A percentile compares a stretch with the other conserved stretches of the same genome.
phyloP scores from a whole-genome alignment of 2,329 filamentous ascomycete genomes.

The Monosporascus sp. region DNA sequence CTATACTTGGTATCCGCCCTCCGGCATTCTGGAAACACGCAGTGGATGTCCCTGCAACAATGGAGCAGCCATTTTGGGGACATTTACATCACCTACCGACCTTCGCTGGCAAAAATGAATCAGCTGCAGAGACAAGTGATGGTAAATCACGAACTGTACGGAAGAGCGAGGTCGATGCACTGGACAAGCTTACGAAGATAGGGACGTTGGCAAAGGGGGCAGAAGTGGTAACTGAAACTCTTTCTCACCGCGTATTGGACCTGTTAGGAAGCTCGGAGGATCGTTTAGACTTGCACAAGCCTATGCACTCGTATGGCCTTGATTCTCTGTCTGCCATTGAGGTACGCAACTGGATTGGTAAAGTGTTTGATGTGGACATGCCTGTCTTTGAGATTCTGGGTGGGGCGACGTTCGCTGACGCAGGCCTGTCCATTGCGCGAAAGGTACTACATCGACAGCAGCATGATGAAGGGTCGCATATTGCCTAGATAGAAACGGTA shows the following conservation, averaged over 20 bases:
- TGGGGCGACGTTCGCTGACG: conserved; percentile 2
- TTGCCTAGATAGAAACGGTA: too few species aligned
- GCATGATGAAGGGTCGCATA: too few species aligned
- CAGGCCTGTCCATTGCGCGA: too few species aligned
- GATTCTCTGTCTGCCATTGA: conserved; percentile 10
- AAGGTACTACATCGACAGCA: too few species aligned
- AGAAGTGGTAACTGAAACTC: conserved; percentile 1
- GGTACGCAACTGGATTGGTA: conserved; percentile 6
- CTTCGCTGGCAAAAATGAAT: conserved; percentile 19
- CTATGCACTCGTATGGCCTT: conserved; percentile 9
- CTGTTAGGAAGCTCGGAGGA: conserved; percentile 4
- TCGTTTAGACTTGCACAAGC: conserved; percentile 3
- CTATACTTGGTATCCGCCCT: conserved; percentile 1
- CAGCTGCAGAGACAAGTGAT: not conserved
- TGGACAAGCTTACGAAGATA: not conserved
- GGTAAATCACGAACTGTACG: conserved; percentile 7
- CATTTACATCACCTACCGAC: conserved; percentile 18
- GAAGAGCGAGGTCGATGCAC: conserved; percentile 5
- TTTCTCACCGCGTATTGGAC: conserved; percentile 2
- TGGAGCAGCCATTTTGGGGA: conserved; percentile 9
- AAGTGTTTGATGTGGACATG: conserved; percentile 5
- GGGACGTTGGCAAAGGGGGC: not conserved
- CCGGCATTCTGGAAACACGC: conserved; percentile 1
- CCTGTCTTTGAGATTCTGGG: conserved; percentile 11
- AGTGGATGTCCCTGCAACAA: not conserved